Conservation (phyloP, 2,329 filamentous ascomycete species). For the Botryotinia calthae region DNA sequence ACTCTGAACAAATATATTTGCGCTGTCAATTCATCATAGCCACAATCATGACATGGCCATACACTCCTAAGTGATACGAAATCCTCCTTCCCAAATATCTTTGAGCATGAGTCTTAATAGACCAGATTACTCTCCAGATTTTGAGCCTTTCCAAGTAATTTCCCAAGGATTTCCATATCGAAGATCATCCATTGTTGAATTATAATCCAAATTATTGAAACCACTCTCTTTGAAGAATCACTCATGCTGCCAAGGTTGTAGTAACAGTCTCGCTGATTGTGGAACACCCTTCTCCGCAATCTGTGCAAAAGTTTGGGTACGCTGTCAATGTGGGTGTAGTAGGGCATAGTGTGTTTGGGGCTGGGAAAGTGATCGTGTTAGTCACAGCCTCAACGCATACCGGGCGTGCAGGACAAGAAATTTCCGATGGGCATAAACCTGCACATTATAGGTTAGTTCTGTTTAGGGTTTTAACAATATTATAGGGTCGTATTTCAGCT, state of each 20-base stretch:
- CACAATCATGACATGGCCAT: neutral
- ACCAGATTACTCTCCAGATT: neutral
- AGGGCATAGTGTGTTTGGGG: neutral
- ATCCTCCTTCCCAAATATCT: neutral
- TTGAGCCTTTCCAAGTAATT: neutral
- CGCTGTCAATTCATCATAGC: neutral
- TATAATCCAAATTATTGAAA: neutral
- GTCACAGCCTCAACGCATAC: neutral
- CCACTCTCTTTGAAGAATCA: neutral
- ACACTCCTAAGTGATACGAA: neutral
- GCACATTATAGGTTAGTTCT: neutral
- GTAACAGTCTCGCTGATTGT: constrained; percentile 23
- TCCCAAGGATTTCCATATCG: neutral
- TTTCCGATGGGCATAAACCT: constrained; percentile 24
- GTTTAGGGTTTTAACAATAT: neutral
- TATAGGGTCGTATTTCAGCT: neutral
- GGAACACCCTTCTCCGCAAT: constrained; percentile 26
- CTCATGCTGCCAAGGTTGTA: constrained; percentile 13
- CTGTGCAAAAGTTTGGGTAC: constrained; percentile 19
- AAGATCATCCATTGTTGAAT: neutral
- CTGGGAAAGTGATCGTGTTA: neutral
- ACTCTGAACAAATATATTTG: neutral
- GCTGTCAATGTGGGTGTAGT: neutral
- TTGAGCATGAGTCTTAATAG: neutral
- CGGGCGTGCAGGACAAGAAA: constrained; percentile 19